Base-by-base conservation (phyloP, 345 rosid species). In the Eucalyptus grandis region DNA sequence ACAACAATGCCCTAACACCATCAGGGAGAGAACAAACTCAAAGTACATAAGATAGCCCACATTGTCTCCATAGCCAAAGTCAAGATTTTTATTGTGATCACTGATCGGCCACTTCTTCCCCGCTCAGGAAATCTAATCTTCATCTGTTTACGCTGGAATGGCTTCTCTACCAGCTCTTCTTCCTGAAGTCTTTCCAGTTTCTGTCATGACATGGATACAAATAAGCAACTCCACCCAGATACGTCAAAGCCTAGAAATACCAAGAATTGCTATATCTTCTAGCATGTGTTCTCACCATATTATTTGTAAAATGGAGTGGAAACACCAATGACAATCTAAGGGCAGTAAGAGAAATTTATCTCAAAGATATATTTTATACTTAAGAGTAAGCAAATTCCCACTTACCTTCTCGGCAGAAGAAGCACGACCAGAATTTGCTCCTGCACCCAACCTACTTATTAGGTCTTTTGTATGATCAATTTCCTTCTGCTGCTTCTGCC, bases 61-160 rank as follows among this genome's bases (percentile, higher is more conserved):
- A 94, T 95, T 92, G 90, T 97, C 98, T 91, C 92, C 99, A 51
- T 94, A 98, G 40, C 93, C 93, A 89, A 97, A 97, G 80, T 95
- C 94, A 88, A 98, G 92, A 93, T 96, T 97, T 90, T 97, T 80
- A 97, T 77, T 16, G 88, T 88, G 46, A 92, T 92, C 88, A 97
- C 99, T 43, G 93, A 94, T 91, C 95, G 95, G 88, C 99, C 99
- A 92, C 99, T 97, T 65, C 95, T 92, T 87, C 99, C 99, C 82
- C 97, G 96, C 93, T 98, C 99, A 11, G 99, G 99, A 92, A 98
- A 97, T 94, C 96, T 95, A 58, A 98, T 98, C 90, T 96, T 98
- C 99, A 98, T 96, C 89, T 95, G 98, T 86, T 98, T 98, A 86
- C 98, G 92, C 88, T 95, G 94, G 91, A 95, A 98, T 89, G 99